These are phyloP conservation scores for Nadsonia starkeyi-henricii DNA, from an alignment of 1,139 yeast species.

Conservation along the genomic window DNA sequence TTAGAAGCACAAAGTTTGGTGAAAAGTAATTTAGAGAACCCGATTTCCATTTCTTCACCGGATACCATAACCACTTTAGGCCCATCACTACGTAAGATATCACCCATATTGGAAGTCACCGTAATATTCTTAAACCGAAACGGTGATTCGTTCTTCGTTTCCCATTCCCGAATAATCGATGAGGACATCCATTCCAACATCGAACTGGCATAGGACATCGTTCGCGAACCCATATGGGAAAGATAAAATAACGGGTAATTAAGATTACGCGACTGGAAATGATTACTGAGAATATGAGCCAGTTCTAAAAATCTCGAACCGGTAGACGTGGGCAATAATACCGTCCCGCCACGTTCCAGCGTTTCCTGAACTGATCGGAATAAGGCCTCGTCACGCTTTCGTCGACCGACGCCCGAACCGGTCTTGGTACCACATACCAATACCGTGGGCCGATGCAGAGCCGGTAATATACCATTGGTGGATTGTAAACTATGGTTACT, in stretches of 20 bases:
- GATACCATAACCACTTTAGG: slow-evolving; percentile 77
- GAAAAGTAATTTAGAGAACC: slow-evolving; percentile 49
- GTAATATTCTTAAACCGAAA: slow-evolving; percentile 43
- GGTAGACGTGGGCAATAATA: slow-evolving; percentile 70
- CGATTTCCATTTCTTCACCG: slow-evolving; percentile 53
- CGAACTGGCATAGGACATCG: slow-evolving; percentile 69
- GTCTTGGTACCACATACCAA: slow-evolving; percentile 52
- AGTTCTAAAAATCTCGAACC: slow-evolving; percentile 76
- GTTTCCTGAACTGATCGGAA: slow-evolving; percentile 56
- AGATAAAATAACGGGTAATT: slow-evolving; percentile 57
- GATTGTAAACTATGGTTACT: slow-evolving; percentile 25
- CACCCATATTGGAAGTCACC: slow-evolving; percentile 40
- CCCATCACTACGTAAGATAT: slow-evolving; percentile 40
- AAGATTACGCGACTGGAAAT: slow-evolving; percentile 36
- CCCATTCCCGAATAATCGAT: slow-evolving; percentile 70
- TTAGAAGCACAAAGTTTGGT: slow-evolving; percentile 47
- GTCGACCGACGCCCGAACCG: slow-evolving; percentile 1
- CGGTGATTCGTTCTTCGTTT: slow-evolving; percentile 54
- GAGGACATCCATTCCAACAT: slow-evolving; percentile 95
- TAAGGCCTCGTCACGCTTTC: slow-evolving; percentile 40
- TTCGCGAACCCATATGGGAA: slow-evolving; percentile 68
- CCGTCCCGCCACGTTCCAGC: slow-evolving; percentile 58
- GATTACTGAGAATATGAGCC: slow-evolving; percentile 52
- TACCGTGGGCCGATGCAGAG: slow-evolving; percentile 67
- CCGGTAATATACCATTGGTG: slow-evolving; percentile 43